Evolutionary conservation across 345 rosid species (phyloP).

Genomic region (Pseudoturritis turrita): DNA sequence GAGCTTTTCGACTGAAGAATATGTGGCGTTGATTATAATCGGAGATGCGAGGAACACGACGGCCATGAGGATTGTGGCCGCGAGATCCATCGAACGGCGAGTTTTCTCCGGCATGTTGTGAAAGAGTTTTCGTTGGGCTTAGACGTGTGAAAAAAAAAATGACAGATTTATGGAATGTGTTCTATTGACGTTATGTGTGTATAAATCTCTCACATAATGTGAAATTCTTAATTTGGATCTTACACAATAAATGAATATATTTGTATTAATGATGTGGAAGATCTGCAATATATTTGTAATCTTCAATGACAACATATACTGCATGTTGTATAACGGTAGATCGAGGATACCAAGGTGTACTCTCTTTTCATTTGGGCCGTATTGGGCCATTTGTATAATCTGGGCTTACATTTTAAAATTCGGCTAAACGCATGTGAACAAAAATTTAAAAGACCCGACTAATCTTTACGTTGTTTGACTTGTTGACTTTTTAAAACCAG

Average conservation of each 20-base stretch:
- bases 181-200: not conserved
- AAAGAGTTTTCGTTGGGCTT: not conserved
- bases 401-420: not conserved
- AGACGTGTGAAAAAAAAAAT: not conserved
- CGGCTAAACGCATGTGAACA: not conserved
- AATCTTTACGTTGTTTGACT: slow-evolving; percentile 14
- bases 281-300: slow-evolving; percentile 8
- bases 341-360: not conserved
- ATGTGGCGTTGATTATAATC: not conserved
- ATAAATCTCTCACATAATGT: not conserved
- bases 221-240: not conserved
- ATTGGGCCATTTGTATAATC: not conserved
- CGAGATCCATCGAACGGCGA: not conserved
- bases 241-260: slow-evolving; percentile 2
- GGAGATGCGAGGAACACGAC: not conserved
- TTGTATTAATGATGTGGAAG: not conserved
- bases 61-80: not conserved
- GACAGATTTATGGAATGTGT: not conserved
- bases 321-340: too few species aligned
- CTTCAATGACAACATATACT: too few species aligned
- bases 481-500: slow-evolving; percentile 25
- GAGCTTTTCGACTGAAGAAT: not conserved
- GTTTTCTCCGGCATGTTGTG: slow-evolving; percentile 4
- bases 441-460: not conserved
- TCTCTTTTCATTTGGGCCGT: not conserved